A percentile compares a stretch with the other conserved stretches of the same genome.
These are phyloP conservation scores for Favolaschia claudopus DNA, from an alignment of 768 basidiomycete genomes.

Conservation along the genomic window DNA sequence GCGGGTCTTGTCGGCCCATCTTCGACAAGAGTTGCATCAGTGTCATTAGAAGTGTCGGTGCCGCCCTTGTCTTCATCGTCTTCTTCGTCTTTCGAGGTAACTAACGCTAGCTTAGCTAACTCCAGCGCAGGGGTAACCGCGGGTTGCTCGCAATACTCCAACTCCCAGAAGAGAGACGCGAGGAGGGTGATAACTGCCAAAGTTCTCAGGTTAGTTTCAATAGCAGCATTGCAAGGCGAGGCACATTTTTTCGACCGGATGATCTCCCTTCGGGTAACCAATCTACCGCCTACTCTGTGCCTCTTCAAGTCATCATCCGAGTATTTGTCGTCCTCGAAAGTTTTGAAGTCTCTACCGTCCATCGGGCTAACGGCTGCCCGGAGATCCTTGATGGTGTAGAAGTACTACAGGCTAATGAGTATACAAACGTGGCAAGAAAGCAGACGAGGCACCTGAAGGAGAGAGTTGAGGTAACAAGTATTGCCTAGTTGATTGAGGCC, in stretches of 20 bases:
- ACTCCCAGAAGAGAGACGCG: conserved; percentile 77
- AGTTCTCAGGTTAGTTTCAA: conserved; percentile 17
- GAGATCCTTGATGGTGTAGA: conserved; percentile 94
- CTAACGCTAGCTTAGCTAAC: conserved; percentile 89
- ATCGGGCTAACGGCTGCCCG: conserved; percentile 75
- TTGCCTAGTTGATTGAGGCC: conserved; percentile 91
- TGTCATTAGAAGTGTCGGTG: conserved; percentile 86
- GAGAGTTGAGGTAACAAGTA: conserved; percentile 86
- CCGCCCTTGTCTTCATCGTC: conserved; percentile 80
- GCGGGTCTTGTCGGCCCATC: conserved; percentile 57
- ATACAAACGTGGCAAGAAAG: background rate
- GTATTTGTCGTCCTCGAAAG: conserved; percentile 72
- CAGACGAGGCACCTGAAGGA: conserved; percentile 66
- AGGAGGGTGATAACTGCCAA: conserved; percentile 79
- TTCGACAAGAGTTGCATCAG: conserved; percentile 88
- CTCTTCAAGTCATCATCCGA: conserved; percentile 83
- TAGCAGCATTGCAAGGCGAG: conserved; percentile 30
- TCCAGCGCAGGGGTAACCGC: conserved; percentile 87
- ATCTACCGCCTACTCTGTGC: conserved; percentile 87
- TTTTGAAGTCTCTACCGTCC: conserved; percentile 60
- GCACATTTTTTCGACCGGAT: conserved; percentile 85
- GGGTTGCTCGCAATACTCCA: conserved; percentile 69
- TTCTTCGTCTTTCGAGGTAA: conserved; percentile 90
- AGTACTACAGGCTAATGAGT: conserved; percentile 65
- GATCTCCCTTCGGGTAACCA: conserved; percentile 84